Base-by-base conservation (phyloP, 306 rosid genomes). In the Prosopis cineraria region DNA sequence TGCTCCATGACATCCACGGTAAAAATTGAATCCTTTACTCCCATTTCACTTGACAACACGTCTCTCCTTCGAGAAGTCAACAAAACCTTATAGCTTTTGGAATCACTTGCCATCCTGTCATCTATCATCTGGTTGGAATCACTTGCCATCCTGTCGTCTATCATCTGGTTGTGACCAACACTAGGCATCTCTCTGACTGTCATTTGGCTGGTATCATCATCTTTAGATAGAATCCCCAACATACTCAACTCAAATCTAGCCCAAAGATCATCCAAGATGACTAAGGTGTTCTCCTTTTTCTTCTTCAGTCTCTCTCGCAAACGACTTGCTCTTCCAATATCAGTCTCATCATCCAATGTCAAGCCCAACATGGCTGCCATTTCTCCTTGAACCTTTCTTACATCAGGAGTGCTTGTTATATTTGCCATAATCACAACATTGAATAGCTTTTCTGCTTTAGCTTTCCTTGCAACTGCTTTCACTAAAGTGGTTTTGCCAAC, bases 401-500 rank as follows among this genome's bases (percentile, higher is more conserved):
- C 12, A 40, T 63, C 29, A 1, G 78, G 77, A 47, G 16, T 68
- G 20, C 6, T 50, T 5, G 47, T 62, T 0, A 75, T 10, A 1
- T 16, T 81, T 24, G 33, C 77, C 77, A 81, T 64, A 34, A 31
- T 33, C 30, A 65, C 70, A 3, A 41, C 44, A 7, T 76, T 4
- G 16, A 82, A 53, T 53, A 43, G 19, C 27, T 65, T 50, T 5
- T 10, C 77, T 47, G 70, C 19, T 0, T 7, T 34, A 22, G 63
- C 66, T 19, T 47, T n/a, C 30, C 52, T 68, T 0, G 44, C 80
- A 45, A 81, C 30, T 27, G 69, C 58, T 69, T 58, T 81, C 5
- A 74, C 77, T 11, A 75, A 45, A 45, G 80, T 69, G n/a, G 80
- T 81, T 60, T 81, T 81, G 11, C 84, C 84, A 34, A 75, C 73